Base-by-base conservation (phyloP, 352 stramenopile genomes). In the Hyaloperonospora brassicae region DNA sequence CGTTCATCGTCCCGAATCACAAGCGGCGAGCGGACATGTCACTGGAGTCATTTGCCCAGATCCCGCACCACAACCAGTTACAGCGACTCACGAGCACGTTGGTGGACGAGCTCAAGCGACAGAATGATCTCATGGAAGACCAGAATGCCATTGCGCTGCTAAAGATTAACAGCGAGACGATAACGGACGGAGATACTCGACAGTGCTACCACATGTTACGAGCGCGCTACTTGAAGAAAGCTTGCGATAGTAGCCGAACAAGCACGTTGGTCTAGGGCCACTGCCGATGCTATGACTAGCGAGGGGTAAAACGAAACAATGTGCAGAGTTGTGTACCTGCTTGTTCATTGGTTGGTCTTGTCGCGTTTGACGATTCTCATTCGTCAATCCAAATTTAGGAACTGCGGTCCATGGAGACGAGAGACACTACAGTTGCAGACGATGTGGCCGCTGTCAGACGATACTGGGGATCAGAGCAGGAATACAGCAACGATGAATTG, bases 91-190 rank as follows among this genome's bases (percentile, higher is more conserved):
- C 71, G 2, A 64, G 47, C 14, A 50, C 59, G 11, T 63, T 86
- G 43, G 60, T 77, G 14, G 67, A 79, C 23, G 72, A 87, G 55
- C 61, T 90, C 27, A 61, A 67, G 43, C 72, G 73, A 17, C 72
- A 79, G 14, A 88, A 84, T 30, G 73, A 86, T 30, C 49, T 90
- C 25, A 59, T 90, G 23, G 79, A 88, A 50, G 79, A 90, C 25
- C 75, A 84, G 57, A 90, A 90, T 40, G 66, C 76, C 23, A 84
- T 90, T 43, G 59, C 77, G 25, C 55, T 90, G 5, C 76, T 90
- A 17, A 72, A 70, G 17, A 45, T 83, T 14, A 66, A 87, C 43
- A 39, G 68, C 2, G 73, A 86, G 7, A 55, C 73, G 35, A 53
- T 85, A 12, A 41, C 76, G 14, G 76, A 87, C 45, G 55, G 62